phyloP scores from a whole-genome alignment of 352 stramenopile genomes.

The Thraustochytrium striatum region DNA sequence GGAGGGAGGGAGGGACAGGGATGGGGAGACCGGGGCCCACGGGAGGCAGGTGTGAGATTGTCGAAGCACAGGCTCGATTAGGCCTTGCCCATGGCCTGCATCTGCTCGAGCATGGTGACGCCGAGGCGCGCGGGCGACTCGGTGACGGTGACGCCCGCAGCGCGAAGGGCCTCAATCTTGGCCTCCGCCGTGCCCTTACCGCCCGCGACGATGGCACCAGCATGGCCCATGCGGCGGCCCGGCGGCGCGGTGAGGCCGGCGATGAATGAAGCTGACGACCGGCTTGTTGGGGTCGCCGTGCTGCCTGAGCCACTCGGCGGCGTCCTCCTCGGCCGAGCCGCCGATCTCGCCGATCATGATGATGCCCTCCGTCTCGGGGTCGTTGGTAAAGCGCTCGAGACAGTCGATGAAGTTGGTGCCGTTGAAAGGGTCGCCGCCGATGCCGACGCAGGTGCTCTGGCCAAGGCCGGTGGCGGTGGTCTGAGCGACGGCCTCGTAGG shows the following conservation, averaged over 20 bases:
- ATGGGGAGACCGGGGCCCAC: no score
- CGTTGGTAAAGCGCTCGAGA: conserved; percentile 96
- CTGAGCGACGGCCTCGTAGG: conserved; percentile 98
- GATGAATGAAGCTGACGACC: conserved; percentile 99
- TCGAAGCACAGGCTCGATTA: conserved; percentile 47
- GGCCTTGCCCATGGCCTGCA: conserved; percentile 65
- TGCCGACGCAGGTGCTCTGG: conserved; percentile 98
- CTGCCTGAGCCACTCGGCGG: conserved; percentile 94
- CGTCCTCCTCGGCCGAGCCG: conserved; percentile 94
- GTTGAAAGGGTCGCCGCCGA: conserved; percentile 99
- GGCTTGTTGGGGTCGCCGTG: conserved; percentile 97
- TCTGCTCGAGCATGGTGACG: conserved; percentile 90
- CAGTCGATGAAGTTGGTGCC: conserved; percentile 99
- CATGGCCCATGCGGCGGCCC: conserved; percentile 97
- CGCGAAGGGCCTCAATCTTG: conserved; percentile 95
- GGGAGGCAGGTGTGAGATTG: no score
- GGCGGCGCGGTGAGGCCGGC: conserved; percentile 95
- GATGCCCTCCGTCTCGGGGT: conserved; percentile 95
- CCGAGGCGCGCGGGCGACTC: conserved; percentile 92
- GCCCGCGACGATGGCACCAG: conserved; percentile 96
- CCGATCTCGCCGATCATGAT: conserved; percentile 99
- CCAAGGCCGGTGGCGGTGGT: conserved; percentile 91
- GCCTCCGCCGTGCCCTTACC: conserved; percentile 94
- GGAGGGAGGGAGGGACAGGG: no score
- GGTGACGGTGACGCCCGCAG: conserved; percentile 89